Evolutionary conservation across 345 rosid species (phyloP).

Genomic region (Syzygium oleosum): DNA sequence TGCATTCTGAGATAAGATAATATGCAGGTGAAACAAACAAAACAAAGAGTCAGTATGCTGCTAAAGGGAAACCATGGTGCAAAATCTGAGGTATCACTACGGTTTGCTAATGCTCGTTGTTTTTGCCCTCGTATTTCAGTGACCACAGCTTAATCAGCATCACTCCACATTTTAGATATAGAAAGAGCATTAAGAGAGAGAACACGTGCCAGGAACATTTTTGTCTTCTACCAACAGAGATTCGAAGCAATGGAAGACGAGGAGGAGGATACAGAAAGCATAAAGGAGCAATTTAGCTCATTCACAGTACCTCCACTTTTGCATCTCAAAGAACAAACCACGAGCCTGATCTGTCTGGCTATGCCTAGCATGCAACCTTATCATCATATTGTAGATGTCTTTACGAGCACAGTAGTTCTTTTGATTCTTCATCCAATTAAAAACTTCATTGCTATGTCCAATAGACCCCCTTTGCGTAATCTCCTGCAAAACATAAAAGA

Average conservation of each 20-base stretch:
- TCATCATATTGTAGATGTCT: constrained; percentile 86
- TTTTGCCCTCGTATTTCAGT: not conserved
- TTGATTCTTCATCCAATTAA: constrained; percentile 75
- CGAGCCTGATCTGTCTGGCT: constrained; percentile 74
- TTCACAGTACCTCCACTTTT: constrained; percentile 62
- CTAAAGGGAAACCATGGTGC: not conserved
- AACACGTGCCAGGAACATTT: not conserved
- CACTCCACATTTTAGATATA: not conserved
- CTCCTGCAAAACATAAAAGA: constrained; percentile 33
- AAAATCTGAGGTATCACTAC: not conserved
- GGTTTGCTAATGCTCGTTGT: not conserved
- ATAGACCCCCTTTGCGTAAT: constrained; percentile 64
- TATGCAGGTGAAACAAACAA: not conserved
- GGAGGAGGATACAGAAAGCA: not conserved
- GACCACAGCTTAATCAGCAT: not conserved
- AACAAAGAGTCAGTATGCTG: not conserved
- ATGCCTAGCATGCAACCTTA: constrained; percentile 79
- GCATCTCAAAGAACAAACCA: constrained; percentile 95
- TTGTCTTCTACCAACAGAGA: not conserved
- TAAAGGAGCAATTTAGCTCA: not conserved
- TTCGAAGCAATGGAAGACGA: not conserved
- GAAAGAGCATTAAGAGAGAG: not conserved
- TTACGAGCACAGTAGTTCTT: constrained; percentile 74
- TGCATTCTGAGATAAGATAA: not conserved
- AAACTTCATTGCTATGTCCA: constrained; percentile 54